phyloP scores from a whole-genome alignment of 2,329 filamentous ascomycete genomes.

The Talaromyces sp. region DNA sequence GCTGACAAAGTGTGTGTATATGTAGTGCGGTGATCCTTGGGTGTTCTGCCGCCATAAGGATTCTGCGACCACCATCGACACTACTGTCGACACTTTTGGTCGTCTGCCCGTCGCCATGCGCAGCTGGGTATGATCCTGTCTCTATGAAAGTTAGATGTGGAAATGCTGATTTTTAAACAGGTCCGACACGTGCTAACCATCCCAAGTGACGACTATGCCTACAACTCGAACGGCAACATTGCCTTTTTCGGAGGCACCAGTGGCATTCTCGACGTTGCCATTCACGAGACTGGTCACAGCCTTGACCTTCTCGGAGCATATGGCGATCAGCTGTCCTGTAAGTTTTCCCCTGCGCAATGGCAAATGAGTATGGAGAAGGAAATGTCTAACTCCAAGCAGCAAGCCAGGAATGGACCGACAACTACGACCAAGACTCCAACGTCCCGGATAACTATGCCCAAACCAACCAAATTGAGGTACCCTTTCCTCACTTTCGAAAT shows the following conservation, averaged over 20 bases:
- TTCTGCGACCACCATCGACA: neutral
- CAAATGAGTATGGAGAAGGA: neutral
- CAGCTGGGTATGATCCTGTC: constrained; percentile 2
- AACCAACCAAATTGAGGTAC: constrained; percentile 3
- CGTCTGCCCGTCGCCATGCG: constrained; percentile 8
- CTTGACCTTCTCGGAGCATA: constrained; percentile 9
- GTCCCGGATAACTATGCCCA: constrained; percentile 6
- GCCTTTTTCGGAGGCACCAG: constrained; percentile 7
- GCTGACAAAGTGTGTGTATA: neutral
- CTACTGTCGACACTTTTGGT: constrained; percentile 6
- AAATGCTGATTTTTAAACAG: neutral
- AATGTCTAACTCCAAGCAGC: neutral
- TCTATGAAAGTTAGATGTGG: neutral
- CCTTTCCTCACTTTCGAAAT: neutral
- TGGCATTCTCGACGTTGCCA: constrained; percentile 2
- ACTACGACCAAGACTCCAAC: constrained; percentile 7
- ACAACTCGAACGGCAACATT: constrained; percentile 8
- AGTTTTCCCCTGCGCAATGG: neutral
- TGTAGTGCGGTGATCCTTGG: constrained; percentile 8
- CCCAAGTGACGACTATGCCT: constrained; percentile 1
- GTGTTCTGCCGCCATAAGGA: constrained; percentile 7
- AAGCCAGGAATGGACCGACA: constrained; percentile 6
- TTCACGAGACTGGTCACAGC: constrained; percentile 9
- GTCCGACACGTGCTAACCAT: constrained; percentile 8
- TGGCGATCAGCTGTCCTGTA: constrained; percentile 6